phyloP scores from a whole-genome alignment of 169 alveolate genomes.

The Eimeria acervulina region DNA sequence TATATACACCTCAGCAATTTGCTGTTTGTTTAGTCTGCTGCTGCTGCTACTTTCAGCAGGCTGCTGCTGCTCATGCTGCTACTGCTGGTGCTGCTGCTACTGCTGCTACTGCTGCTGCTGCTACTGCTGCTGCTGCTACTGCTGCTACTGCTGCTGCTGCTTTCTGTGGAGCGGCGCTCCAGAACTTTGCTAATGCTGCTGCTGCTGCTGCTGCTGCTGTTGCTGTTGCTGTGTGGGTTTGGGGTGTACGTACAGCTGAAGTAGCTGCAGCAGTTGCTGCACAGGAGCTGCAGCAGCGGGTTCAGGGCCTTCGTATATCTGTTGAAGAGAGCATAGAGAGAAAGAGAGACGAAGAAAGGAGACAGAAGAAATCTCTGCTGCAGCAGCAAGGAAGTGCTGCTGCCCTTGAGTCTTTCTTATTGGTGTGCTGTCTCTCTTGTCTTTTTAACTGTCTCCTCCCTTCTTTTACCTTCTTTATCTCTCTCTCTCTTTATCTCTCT shows the following conservation, averaged over 20 bases:
- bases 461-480: neutral
- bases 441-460: neutral
- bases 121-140: neutral
- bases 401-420: neutral
- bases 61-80: too few species aligned
- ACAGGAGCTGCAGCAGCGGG: slow-evolving; percentile 14
- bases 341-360: neutral
- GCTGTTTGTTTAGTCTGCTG: too few species aligned
- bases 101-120: neutral
- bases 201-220: neutral
- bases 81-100: too few species aligned
- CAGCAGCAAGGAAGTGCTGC: neutral
- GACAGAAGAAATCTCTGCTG: neutral
- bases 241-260: neutral
- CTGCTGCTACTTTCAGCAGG: too few species aligned
- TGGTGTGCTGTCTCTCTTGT: neutral
- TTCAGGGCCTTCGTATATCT: neutral
- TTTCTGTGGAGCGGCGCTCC: neutral
- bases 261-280: too few species aligned
- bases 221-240: neutral
- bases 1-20: too few species aligned
- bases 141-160: slow-evolving; percentile 3
- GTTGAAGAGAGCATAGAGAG: slow-evolving; percentile 19
- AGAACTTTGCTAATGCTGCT: neutral
- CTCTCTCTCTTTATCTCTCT: too few species aligned